A percentile compares a stretch with the other conserved stretches of the same genome.
Conservation (phyloP, 768 basidiomycete genomes). For the Suillus americanus region DNA sequence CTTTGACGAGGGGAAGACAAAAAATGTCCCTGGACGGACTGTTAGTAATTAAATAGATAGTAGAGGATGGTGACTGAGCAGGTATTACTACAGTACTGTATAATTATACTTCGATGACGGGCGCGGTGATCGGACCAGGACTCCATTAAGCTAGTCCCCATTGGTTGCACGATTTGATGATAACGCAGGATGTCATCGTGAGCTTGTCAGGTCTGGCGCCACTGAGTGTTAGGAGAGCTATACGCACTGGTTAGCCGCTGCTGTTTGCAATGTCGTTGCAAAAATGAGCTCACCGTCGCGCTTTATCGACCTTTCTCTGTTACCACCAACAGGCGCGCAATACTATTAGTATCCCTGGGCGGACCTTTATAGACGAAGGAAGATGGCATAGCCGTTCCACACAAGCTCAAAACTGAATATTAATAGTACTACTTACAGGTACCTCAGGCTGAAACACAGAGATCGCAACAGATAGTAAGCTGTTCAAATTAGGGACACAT, state of each 20-base stretch:
- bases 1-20: not conserved
- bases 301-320: not conserved
- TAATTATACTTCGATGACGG: not conserved
- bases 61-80: not conserved
- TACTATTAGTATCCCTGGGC: not conserved
- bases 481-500: no score
- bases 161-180: not conserved
- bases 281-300: not conserved
- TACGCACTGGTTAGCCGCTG: not conserved
- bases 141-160: not conserved
- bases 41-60: not conserved
- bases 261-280: not conserved
- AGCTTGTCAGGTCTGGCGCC: no score
- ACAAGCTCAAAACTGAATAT: no score
- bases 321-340: not conserved
- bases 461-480: no score
- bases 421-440: no score
- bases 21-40: no score
- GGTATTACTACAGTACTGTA: not conserved
- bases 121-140: not conserved
- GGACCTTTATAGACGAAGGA: not conserved
- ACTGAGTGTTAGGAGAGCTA: not conserved
- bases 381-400: constrained; percentile 30
- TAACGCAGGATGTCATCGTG: not conserved
- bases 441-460: no score